Percentiles rank a stretch among this genome's conserved stretches.
phyloP scores from a whole-genome alignment of 169 alveolate genomes.

The Theileria annulata region DNA sequence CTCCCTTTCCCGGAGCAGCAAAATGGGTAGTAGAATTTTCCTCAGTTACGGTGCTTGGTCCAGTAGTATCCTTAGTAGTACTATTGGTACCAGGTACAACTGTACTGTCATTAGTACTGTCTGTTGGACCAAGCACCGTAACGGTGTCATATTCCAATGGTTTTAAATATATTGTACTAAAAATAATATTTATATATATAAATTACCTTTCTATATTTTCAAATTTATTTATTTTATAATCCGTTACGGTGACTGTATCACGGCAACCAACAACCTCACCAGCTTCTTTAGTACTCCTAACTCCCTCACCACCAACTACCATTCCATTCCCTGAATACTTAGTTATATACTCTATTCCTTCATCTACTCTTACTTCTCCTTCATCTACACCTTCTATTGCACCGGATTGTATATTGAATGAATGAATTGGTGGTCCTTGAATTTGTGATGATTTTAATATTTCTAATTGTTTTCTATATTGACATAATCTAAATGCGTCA shows the following conservation, averaged over 20 bases:
- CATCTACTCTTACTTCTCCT: not conserved
- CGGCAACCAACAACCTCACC: not conserved
- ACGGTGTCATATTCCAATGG: conserved; percentile 51
- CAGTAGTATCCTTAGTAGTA: too few species aligned
- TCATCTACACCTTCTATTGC: not conserved
- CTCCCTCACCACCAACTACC: too few species aligned
- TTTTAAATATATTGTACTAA: conserved; percentile 26
- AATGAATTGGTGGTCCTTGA: conserved; percentile 70
- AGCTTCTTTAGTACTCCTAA: not conserved
- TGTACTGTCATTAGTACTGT: too few species aligned
- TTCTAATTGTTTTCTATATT: conserved; percentile 73
- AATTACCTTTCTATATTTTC: not conserved
- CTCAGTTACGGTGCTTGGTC: too few species aligned
- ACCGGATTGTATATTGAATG: not conserved
- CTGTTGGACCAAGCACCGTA: too few species aligned
- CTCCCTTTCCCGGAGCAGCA: too few species aligned
- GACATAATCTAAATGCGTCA: conserved; percentile 76
- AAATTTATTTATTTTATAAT: not conserved
- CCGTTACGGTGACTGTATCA: not conserved
- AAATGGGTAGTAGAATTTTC: too few species aligned
- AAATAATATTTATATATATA: not conserved
- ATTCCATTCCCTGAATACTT: too few species aligned
- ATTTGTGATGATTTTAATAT: conserved; percentile 66
- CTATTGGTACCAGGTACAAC: too few species aligned
- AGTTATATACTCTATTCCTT: not conserved